Evolutionary conservation across 78 protist species (phyloP), one percentile per base, ranked within the genome.

Genomic region (Dictyostelium citrinum): DNA sequence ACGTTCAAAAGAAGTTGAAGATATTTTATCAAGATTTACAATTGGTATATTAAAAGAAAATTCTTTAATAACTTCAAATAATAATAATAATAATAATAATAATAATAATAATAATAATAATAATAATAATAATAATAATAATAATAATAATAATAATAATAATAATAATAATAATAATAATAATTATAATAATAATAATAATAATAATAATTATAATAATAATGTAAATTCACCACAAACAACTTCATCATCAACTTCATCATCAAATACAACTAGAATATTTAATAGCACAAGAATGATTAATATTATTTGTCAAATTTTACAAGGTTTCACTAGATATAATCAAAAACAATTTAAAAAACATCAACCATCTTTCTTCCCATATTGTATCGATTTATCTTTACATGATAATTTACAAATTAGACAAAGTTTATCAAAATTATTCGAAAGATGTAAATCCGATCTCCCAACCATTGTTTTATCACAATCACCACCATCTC

Each of bases 241-340:
- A 7, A 41, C 33, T 8, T 11, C 75, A 31, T 12, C 61, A 88
- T 41, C 67, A 76, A 37, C 7, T 33, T 10, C 39, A 24, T n/a
- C 49, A 22, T 22, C 35, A 24, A 17, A 27, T 20, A 14, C 27
- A 43, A 35, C 83, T 12, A 81, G 45, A 43, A 46, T 75, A 16
- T 33, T 20, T 37, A 71, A 74, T 72, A 31, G 51, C 11, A 35
- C 35, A 1, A 85, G 67, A n/a, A 39, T 85, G 55, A 67, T 85
- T 10, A 37, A 64, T 10, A 85, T 85, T 27, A 80, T 85, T 37
- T 80, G 92, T 64, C 92, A 85, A 61, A 76, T 85, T 29, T 29
- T 80, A 9, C 74, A 85, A 49, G 67, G 72, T 74, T 78, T 33
- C 17, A 55, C 43, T 2, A 22, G 58, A 35, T 88, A 51, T 14